Base-by-base conservation (phyloP, 1,139 yeast genomes). In the Diutina siamensis region DNA sequence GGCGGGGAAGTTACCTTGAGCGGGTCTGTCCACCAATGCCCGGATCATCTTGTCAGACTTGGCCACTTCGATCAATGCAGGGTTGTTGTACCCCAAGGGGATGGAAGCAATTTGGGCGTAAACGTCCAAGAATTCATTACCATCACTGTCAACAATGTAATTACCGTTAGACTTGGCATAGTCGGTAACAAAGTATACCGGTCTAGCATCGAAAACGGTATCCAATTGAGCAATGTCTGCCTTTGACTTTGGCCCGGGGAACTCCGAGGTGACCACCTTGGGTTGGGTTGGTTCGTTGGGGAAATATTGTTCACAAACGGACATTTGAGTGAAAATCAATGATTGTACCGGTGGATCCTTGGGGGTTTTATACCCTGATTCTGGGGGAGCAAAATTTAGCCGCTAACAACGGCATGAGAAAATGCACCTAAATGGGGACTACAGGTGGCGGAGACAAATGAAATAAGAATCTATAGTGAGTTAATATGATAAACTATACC, bases 21-120 rank as follows among this genome's bases (percentile, higher is more conserved):
- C 89, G 38, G 92, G 88, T 59, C 92, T 74, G 64, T 83, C 80
- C 53, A 81, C 80, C 51, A 83, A 64, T 15, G 87, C 84, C 55
- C 75, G 71, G 51, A 78, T 61, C 82, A 80, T 79, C 54, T 72
- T 77, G 49, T 76, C 81, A 20, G 83, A 72, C 57, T 68, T 70
- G 47, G 89, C 88, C 47, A 73, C 74, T 57, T 74, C 72, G 46
- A 72, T 68, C 52, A 83, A 69, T 18, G 72, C 79, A 9, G 89
- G 89, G 67, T 83, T 79, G 67, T 83, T 83, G 76, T 83, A 83
- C 47, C 92, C 92, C 52, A 83, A 72, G 17, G 87, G 80, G 53
- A 82, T 80, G 4, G 89, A 81, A 3, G 92, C 83, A 54, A 83
- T 81, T 63, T 83, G 92, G 34, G 85, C 82, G 61, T 82, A 83